Base-by-base conservation (phyloP, 1,139 yeast species). In the Candida gigantensis region DNA sequence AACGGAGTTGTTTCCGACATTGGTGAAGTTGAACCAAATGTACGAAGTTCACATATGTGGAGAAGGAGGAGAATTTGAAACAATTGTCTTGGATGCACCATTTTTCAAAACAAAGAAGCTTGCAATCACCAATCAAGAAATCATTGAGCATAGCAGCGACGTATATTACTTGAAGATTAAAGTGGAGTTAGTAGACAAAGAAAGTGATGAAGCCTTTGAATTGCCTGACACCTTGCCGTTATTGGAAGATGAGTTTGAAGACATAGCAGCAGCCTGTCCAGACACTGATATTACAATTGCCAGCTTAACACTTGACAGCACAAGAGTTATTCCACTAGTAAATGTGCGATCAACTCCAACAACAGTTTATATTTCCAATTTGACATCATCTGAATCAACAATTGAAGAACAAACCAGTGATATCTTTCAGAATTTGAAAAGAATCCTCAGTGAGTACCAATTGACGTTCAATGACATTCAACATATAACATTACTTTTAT, bases 41-140 rank as follows among this genome's bases (percentile, higher is more conserved):
- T 90, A 79, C 57, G 95, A 90, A 2, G 86, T 90, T 7, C 97
- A 92, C 57, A 79, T 92, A 0, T 92, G 98, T 65, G 98, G 98
- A 6, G 98, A 92, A 65, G 98, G 98, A 14, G 98, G 98, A 1
- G 98, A 92, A 58, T 92, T 89, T 57, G 98, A 92, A 56, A 84
- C 96, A 0, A 66, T 90, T 47, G 97, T 92, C 3, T 68, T 92
- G 20, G 97, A 92, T 58, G 86, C 95, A 2, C 95, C 96, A 0
- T 81, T 86, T 42, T 92, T 92, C 61, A 65, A 63, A 26, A 40
- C 51, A 13, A 78, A 79, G 35, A 68, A 62, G 41, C 58, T 90
- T 32, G 66, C 62, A 12, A 62, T 86, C 13, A 60, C 56, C 0
- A 63, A 69, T 3, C 55, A 64, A 20, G 57, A 64, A 20, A 58